A percentile compares a stretch with the other conserved stretches of the same genome.
phyloP scores from a whole-genome alignment of 1,284 basidiomycete genomes.

The Rhodotorula sp. region DNA sequence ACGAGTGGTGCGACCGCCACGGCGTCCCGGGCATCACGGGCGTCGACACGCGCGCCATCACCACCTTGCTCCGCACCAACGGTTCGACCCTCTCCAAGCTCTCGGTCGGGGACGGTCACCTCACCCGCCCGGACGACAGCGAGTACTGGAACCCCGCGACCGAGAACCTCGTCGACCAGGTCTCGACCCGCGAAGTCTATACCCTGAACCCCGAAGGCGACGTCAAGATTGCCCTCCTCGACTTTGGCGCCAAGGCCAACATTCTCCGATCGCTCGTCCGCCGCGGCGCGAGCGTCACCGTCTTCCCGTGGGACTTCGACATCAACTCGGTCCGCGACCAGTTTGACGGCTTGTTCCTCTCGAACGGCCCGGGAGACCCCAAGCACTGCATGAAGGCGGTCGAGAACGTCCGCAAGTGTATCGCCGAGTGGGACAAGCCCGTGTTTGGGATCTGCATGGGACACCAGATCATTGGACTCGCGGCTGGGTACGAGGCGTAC shows the following conservation, averaged over 20 bases:
- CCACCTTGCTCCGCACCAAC: conserved; percentile 87
- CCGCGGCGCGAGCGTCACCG: conserved; percentile 86
- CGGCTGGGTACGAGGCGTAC: conserved; percentile 93
- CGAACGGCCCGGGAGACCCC: conserved; percentile 95
- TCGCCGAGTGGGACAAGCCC: conserved; percentile 85
- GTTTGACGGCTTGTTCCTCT: conserved; percentile 92
- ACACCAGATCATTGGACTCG: conserved; percentile 94
- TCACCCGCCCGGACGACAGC: conserved; percentile 57
- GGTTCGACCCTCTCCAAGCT: conserved; percentile 94
- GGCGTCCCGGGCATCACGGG: conserved; percentile 91
- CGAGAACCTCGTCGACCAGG: conserved; percentile 90
- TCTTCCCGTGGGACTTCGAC: conserved; percentile 95
- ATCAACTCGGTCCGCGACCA: conserved; percentile 86
- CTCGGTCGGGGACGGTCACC: conserved; percentile 73
- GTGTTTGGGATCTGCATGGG: conserved; percentile 99
- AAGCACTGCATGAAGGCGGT: conserved; percentile 83
- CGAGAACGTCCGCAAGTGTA: conserved; percentile 71
- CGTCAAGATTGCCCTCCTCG: conserved; percentile 88
- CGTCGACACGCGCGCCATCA: conserved; percentile 96
- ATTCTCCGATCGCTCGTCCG: conserved; percentile 89
- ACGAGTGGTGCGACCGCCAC: conserved; percentile 89
- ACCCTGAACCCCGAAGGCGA: conserved; percentile 82
- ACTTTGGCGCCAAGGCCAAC: conserved; percentile 97
- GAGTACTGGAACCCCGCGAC: conserved; percentile 90
- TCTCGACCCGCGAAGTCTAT: conserved; percentile 82